Conservation (phyloP, 192 early-diverging fungal genomes). For the Dispira simplex region DNA sequence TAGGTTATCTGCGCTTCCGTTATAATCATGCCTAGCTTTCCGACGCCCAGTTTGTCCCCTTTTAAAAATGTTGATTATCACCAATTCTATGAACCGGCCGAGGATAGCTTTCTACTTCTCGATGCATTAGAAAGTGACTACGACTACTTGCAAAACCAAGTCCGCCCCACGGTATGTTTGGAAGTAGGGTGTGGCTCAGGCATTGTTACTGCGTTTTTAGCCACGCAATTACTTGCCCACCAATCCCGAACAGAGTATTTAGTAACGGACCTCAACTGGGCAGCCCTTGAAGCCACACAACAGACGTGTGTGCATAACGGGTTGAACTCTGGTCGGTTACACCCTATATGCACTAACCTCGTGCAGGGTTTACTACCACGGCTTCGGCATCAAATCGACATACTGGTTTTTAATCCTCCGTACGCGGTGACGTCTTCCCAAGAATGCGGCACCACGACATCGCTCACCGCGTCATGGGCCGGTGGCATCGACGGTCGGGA, state of each 20-base stretch:
- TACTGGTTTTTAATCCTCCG: constrained; percentile 88
- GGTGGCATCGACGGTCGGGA: constrained; percentile 82
- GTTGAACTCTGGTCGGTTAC: constrained; percentile 22
- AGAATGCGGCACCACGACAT: constrained; percentile 47
- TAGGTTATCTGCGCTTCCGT: too few species aligned
- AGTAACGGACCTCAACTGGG: constrained; percentile 72
- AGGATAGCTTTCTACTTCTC: constrained; percentile 89
- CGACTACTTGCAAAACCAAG: constrained; percentile 25
- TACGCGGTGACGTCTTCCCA: constrained; percentile 76
- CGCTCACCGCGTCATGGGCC: constrained; percentile 83
- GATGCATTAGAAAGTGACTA: constrained; percentile 79
- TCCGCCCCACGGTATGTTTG: constrained; percentile 50
- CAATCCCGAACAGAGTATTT: constrained; percentile 27
- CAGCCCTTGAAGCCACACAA: constrained; percentile 46
- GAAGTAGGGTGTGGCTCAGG: constrained; percentile 87
- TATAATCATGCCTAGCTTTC: constrained; percentile 17
- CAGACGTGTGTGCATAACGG: constrained; percentile 42
- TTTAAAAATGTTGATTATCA: constrained; percentile 41
- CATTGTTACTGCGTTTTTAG: constrained; percentile 69
- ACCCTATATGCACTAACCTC: constrained; percentile 50
- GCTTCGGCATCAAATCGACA: constrained; percentile 41
- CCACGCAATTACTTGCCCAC: constrained; percentile 13
- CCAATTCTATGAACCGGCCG: constrained; percentile 79
- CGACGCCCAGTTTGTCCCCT: constrained; percentile 67
- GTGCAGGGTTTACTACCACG: constrained; percentile 33